Percentiles rank a stretch among this genome's conserved stretches.
These are phyloP conservation scores for Kazachstania sp. DNA, from an alignment of 1,139 yeast species.

Conservation along the genomic window DNA sequence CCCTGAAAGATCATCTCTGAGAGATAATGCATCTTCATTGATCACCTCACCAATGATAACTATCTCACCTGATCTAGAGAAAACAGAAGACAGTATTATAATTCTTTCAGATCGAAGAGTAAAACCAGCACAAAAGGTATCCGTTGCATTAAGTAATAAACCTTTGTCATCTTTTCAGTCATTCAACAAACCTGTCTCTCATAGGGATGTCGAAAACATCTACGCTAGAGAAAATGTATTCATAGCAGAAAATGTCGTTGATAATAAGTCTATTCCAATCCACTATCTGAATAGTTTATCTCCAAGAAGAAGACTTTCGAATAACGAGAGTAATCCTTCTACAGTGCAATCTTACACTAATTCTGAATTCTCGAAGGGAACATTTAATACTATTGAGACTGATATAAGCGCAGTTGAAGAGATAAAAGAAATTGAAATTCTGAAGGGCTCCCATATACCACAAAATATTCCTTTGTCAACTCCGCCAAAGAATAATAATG, in stretches of 20 bases:
- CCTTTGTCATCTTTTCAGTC: conserved; percentile 25
- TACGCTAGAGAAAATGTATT: neutral
- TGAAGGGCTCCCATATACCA: neutral
- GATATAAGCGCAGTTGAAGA: conserved; percentile 1
- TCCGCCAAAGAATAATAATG: neutral
- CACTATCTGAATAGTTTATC: conserved; percentile 10
- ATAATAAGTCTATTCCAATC: neutral
- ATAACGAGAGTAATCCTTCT: conserved; percentile 19
- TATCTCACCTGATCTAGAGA: neutral
- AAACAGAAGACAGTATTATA: conserved; percentile 11
- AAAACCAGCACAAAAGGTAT: neutral
- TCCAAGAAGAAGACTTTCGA: conserved; percentile 23
- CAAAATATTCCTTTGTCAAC: neutral
- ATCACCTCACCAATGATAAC: neutral
- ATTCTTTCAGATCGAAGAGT: conserved; percentile 9
- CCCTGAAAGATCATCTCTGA: conserved; percentile 20
- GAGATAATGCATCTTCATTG: conserved; percentile 13
- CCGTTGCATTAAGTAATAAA: neutral
- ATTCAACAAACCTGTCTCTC: conserved; percentile 12
- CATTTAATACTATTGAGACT: conserved; percentile 17
- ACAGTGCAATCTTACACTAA: conserved; percentile 12
- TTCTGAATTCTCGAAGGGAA: conserved; percentile 22
- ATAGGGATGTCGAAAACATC: neutral
- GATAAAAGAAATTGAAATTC: neutral
- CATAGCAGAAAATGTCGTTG: conserved; percentile 1